These are phyloP conservation scores for Fusarium setosum DNA, from an alignment of 2,329 filamentous ascomycete genomes.

Conservation along the genomic window DNA sequence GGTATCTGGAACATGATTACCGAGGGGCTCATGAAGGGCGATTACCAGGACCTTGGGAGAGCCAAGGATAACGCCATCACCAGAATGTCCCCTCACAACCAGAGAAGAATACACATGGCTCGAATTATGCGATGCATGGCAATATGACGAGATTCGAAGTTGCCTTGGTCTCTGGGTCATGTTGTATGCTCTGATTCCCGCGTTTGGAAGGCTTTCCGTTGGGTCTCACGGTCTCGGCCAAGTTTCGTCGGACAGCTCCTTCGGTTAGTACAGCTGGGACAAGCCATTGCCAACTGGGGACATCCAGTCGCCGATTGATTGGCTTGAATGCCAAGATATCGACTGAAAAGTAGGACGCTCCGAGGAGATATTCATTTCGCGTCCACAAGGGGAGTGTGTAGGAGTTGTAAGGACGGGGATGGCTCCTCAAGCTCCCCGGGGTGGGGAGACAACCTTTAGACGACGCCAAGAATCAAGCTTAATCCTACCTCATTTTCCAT, in stretches of 20 bases:
- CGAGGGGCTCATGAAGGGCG: background rate
- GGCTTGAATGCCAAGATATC: background rate
- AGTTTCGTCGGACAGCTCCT: too few species aligned
- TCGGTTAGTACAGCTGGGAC: background rate
- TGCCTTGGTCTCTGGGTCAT: background rate
- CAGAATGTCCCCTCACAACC: background rate
- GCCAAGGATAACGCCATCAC: background rate
- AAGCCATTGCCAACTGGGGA: background rate
- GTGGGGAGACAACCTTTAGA: background rate
- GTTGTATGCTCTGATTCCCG: background rate
- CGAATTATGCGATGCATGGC: background rate
- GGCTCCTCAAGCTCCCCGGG: background rate
- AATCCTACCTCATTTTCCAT: background rate
- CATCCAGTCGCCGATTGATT: background rate
- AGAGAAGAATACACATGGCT: background rate
- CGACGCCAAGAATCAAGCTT: conserved; percentile 4
- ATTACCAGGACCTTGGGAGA: background rate
- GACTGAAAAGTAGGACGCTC: background rate
- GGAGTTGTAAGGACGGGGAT: background rate
- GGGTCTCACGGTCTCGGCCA: background rate
- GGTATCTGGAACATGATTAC: too few species aligned
- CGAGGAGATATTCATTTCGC: background rate
- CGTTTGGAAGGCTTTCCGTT: background rate
- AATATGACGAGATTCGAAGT: background rate
- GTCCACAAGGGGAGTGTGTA: background rate